These are phyloP conservation scores for Prinsepia uniflora DNA, from an alignment of 306 rosid genomes.

Conservation along the genomic window DNA sequence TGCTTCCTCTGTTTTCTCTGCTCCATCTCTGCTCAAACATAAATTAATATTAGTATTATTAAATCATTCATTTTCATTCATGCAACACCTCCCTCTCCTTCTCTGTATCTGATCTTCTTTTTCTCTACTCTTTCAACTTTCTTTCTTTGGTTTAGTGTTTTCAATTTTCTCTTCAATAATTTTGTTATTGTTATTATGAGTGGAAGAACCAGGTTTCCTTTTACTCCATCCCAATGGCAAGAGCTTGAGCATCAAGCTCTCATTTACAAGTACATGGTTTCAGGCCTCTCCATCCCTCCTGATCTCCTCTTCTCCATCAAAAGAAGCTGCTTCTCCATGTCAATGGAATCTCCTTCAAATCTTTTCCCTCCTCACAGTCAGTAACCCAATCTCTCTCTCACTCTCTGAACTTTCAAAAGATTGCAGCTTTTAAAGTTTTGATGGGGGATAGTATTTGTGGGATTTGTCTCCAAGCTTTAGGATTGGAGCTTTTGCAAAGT, in stretches of 20 bases:
- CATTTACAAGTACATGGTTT: slow-evolving; percentile 90
- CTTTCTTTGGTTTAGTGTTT: slow-evolving; percentile 5
- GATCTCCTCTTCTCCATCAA: slow-evolving; percentile 76
- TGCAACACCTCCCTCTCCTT: slow-evolving; percentile 5
- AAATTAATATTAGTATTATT: slow-evolving; percentile 18
- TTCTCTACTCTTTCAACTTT: slow-evolving; percentile 8
- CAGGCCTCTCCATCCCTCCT: slow-evolving; percentile 84
- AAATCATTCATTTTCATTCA: slow-evolving; percentile 25
- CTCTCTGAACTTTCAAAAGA: neutral
- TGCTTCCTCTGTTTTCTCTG: slow-evolving; percentile 17
- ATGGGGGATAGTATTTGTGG: neutral
- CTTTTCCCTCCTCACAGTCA: slow-evolving; percentile 64
- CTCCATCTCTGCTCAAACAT: slow-evolving; percentile 15
- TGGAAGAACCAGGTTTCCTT: slow-evolving; percentile 63
- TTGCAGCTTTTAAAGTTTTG: neutral
- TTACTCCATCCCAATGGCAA: slow-evolving; percentile 92
- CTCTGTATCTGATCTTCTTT: slow-evolving; percentile 18
- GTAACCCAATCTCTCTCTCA: neutral
- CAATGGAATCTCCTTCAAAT: slow-evolving; percentile 59
- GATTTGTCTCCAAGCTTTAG: too few species aligned
- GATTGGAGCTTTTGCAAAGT: neutral
- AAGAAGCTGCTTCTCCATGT: slow-evolving; percentile 38
- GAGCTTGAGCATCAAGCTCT: slow-evolving; percentile 99
- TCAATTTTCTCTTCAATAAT: slow-evolving; percentile 20
- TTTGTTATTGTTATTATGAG: slow-evolving; percentile 24